phyloP scores from a whole-genome alignment of 2,329 filamentous ascomycete species.

The Neofusicoccum cordaticola region DNA sequence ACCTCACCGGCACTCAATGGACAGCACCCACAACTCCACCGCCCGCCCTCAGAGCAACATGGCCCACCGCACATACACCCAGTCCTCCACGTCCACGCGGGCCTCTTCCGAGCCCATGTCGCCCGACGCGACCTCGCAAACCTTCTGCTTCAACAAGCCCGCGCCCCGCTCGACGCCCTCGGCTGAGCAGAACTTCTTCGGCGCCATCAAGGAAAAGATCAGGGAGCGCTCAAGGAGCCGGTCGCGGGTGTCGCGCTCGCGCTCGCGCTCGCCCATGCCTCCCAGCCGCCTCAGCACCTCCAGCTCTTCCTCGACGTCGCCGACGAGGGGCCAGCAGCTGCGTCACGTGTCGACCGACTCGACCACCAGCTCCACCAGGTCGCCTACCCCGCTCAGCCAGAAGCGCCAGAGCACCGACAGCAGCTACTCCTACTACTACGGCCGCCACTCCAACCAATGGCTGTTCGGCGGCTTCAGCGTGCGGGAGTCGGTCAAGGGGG shows the following conservation, averaged over 20 bases:
- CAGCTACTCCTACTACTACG: conserved; percentile 25
- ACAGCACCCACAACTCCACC: not conserved
- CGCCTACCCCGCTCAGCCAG: conserved; percentile 25
- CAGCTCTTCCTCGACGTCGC: conserved; percentile 20
- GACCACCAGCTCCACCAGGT: conserved; percentile 22
- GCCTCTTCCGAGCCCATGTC: conserved; percentile 3
- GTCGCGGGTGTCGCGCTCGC: conserved; percentile 28
- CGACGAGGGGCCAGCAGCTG: conserved; percentile 21
- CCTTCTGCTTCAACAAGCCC: conserved; percentile 16
- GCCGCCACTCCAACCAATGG: conserved; percentile 38
- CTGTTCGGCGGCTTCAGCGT: conserved; percentile 38
- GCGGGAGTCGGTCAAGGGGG: conserved; percentile 33
- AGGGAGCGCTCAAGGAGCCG: conserved; percentile 34
- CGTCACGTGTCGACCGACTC: conserved; percentile 25
- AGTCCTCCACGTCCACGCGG: conserved; percentile 7
- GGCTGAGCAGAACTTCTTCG: conserved; percentile 35
- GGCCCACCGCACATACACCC: conserved; percentile 9
- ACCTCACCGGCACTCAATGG: not conserved
- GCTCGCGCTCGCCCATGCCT: conserved; percentile 31
- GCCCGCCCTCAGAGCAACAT: not conserved
- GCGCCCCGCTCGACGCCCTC: conserved; percentile 22
- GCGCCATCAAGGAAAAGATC: conserved; percentile 33
- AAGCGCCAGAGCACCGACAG: conserved; percentile 29
- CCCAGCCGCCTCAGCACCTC: conserved; percentile 19
- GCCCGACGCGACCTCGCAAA: conserved; percentile 7